phyloP scores from a whole-genome alignment of 2,329 filamentous ascomycete genomes.

The Westerdykella ornata region DNA sequence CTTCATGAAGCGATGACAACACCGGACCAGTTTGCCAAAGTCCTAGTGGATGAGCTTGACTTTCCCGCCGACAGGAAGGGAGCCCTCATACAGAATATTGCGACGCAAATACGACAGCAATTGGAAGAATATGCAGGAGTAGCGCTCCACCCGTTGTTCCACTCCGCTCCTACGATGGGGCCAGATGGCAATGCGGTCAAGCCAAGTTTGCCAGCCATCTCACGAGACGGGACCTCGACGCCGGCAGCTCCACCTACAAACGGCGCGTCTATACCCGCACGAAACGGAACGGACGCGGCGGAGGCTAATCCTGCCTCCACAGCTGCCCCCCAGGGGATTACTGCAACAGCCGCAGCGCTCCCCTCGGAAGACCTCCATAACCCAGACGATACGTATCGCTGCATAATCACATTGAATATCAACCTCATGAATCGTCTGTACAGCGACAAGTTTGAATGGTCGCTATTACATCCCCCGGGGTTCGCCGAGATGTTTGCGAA shows the following conservation, averaged over 20 bases:
- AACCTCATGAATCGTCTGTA: conserved; percentile 88
- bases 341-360: conserved; percentile 60
- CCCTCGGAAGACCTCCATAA: conserved; percentile 69
- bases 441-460: conserved; percentile 98
- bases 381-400: conserved; percentile 90
- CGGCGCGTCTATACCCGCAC: conserved; percentile 51
- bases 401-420: conserved; percentile 83
- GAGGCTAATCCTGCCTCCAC: conserved; percentile 44
- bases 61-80: conserved; percentile 64
- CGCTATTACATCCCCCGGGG: conserved; percentile 80
- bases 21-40: conserved; percentile 90
- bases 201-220: conserved; percentile 36
- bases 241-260: conserved; percentile 44
- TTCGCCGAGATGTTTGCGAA: conserved; percentile 89
- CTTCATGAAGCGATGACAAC: conserved; percentile 90
- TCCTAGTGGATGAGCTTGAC: conserved; percentile 86
- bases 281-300: conserved; percentile 40
- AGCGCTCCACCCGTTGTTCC: conserved; percentile 86
- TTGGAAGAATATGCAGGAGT: conserved; percentile 94
- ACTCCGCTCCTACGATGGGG: conserved; percentile 44
- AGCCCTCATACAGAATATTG: conserved; percentile 69
- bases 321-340: conserved; percentile 51
- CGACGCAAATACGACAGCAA: conserved; percentile 89
- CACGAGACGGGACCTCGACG: conserved; percentile 48
- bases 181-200: conserved; percentile 19